These are phyloP conservation scores for Moricandia moricandioides DNA, from an alignment of 345 rosid species.

Conservation along the genomic window DNA sequence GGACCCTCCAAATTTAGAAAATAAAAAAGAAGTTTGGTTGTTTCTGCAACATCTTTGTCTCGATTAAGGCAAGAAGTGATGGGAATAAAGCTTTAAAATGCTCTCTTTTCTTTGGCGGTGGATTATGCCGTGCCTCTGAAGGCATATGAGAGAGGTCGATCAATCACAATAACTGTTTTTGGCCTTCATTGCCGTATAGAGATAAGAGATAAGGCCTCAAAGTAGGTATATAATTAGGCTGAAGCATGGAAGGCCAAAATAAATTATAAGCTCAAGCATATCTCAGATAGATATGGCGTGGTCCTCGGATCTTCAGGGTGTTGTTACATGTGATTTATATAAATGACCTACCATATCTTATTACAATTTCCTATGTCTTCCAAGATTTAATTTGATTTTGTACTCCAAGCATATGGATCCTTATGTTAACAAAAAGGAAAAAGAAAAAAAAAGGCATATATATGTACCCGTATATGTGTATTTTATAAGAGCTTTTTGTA, in stretches of 20 bases:
- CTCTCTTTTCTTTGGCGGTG: conserved; percentile 18
- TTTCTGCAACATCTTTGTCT: conserved; percentile 20
- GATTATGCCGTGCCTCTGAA: conserved; percentile 30
- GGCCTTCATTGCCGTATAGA: conserved; percentile 12
- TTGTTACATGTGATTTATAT: conserved; percentile 8
- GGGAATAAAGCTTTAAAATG: conserved; percentile 6
- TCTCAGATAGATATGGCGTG: conserved; percentile 3
- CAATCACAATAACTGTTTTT: not conserved
- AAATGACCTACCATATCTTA: conserved; percentile 14
- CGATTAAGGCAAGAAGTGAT: conserved; percentile 3
- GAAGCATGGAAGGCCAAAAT: not conserved
- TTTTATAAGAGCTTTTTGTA: not conserved
- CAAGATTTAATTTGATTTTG: not conserved
- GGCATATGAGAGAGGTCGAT: conserved; percentile 25
- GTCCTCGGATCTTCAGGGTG: conserved; percentile 2
- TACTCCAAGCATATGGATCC: not conserved
- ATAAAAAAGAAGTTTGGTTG: conserved; percentile 17
- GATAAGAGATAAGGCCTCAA: conserved; percentile 18
- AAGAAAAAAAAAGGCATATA: not conserved
- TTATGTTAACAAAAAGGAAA: not conserved
- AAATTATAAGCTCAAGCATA: not conserved
- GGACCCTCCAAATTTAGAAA: not conserved
- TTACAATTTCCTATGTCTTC: not conserved
- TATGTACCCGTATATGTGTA: not conserved
- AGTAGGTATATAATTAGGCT: not conserved